Evolutionary conservation across 2,329 filamentous ascomycete species (phyloP).

Genomic region (Penicillium sp.): DNA sequence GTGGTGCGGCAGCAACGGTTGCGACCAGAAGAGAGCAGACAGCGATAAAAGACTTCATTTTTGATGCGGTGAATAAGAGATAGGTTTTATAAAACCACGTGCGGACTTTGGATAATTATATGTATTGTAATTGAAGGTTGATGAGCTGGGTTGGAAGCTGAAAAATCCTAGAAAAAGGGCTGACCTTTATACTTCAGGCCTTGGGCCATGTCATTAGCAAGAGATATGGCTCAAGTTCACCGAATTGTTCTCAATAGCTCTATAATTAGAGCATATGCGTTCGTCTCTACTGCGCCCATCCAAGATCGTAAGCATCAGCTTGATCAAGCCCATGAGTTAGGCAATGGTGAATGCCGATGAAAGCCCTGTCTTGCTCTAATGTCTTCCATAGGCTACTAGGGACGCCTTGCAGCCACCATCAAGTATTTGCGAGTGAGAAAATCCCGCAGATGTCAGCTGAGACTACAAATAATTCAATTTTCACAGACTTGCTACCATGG

Average conservation of each 20-base stretch:
- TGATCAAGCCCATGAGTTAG: background rate
- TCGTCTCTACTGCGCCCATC: background rate
- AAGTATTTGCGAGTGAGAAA: background rate
- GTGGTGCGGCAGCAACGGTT: conserved; percentile 8
- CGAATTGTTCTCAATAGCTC: background rate
- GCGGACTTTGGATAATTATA: background rate
- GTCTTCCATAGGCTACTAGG: background rate
- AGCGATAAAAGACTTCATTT: conserved; percentile 11
- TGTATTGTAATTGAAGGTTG: background rate
- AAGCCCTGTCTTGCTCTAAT: background rate
- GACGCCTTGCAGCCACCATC: background rate
- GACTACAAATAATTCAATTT: no score
- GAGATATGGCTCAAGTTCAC: no score
- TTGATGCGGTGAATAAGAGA: background rate
- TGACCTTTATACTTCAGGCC: background rate
- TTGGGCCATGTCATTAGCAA: background rate
- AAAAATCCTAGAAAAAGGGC: background rate
- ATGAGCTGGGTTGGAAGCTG: background rate
- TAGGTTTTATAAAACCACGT: no score
- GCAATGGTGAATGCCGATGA: background rate
- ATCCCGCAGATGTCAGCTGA: background rate
- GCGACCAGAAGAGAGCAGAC: conserved; percentile 37
- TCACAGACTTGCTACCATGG: no score
- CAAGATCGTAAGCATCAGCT: background rate
- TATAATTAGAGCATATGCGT: background rate